A percentile compares a stretch with the other conserved stretches of the same genome.
Conservation (phyloP, 2,329 filamentous ascomycete species). For the Helotiales sp. region DNA sequence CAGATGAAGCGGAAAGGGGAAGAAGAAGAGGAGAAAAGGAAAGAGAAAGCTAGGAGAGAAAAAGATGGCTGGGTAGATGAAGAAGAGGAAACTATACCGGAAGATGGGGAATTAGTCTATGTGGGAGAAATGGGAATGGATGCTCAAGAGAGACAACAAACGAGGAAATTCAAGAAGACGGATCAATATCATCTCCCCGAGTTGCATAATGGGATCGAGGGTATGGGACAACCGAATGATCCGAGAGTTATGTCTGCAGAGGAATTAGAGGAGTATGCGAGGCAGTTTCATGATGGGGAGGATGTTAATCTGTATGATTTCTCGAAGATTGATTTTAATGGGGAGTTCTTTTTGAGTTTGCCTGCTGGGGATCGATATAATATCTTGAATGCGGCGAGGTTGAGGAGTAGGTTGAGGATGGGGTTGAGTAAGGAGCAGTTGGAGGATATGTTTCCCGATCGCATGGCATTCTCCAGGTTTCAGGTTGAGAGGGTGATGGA, state of each 20-base stretch:
- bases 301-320: constrained; percentile 94
- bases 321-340: constrained; percentile 97
- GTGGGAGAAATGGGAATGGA: constrained; percentile 87
- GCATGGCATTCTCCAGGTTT: constrained; percentile 95
- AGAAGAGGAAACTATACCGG: constrained; percentile 67
- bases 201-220: constrained; percentile 71
- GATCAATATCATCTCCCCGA: constrained; percentile 96
- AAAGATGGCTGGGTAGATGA: constrained; percentile 48
- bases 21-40: constrained; percentile 73
- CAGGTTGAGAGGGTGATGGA: constrained; percentile 94
- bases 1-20: constrained; percentile 92
- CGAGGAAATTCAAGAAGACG: constrained; percentile 81
- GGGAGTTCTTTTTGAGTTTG: constrained; percentile 89
- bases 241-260: constrained; percentile 95
- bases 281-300: constrained; percentile 88
- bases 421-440: constrained; percentile 95
- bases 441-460: constrained; percentile 93
- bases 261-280: constrained; percentile 90
- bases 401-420: constrained; percentile 89
- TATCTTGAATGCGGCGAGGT: constrained; percentile 88
- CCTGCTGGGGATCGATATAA: constrained; percentile 93
- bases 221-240: constrained; percentile 88
- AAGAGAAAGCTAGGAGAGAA: constrained; percentile 33
- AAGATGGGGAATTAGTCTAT: constrained; percentile 74
- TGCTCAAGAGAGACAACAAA: constrained; percentile 70